These are phyloP conservation scores for Rhododendron williamsianum DNA, from an alignment of 148 eudicot genomes.

Conservation along the genomic window DNA sequence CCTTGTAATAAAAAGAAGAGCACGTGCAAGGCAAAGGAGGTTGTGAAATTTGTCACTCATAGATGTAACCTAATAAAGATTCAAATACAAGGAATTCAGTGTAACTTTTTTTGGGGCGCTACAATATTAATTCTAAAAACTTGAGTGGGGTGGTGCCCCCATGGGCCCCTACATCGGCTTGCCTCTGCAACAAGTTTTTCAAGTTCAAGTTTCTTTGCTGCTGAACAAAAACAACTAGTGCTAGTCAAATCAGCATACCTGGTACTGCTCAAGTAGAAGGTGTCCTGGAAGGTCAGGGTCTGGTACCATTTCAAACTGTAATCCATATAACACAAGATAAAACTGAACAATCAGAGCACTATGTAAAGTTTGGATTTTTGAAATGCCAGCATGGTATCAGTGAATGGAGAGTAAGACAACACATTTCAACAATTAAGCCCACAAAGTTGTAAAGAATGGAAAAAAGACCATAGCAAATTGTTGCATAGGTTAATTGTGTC, in stretches of 20 bases:
- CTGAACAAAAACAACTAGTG: neutral
- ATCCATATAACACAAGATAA: constrained; percentile 10
- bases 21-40: neutral
- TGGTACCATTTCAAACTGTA: constrained; percentile 72
- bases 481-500: neutral
- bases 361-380: neutral
- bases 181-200: neutral
- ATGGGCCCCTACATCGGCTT: neutral
- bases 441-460: neutral
- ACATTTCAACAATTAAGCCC: neutral
- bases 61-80: neutral
- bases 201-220: neutral
- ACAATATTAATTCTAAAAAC: neutral
- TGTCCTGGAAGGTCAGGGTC: constrained; percentile 95
- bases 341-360: neutral
- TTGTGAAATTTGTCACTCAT: neutral
- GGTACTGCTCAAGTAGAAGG: constrained; percentile 87
- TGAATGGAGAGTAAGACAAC: neutral
- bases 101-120: neutral
- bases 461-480: constrained; percentile 2
- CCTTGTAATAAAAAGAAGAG: neutral
- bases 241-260: constrained; percentile 42
- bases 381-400: neutral
- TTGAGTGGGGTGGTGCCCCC: neutral
- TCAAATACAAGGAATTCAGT: neutral